Evolutionary conservation across 1,284 basidiomycete genomes (phyloP).

Genomic region (Cystobasidium slooffiae): DNA sequence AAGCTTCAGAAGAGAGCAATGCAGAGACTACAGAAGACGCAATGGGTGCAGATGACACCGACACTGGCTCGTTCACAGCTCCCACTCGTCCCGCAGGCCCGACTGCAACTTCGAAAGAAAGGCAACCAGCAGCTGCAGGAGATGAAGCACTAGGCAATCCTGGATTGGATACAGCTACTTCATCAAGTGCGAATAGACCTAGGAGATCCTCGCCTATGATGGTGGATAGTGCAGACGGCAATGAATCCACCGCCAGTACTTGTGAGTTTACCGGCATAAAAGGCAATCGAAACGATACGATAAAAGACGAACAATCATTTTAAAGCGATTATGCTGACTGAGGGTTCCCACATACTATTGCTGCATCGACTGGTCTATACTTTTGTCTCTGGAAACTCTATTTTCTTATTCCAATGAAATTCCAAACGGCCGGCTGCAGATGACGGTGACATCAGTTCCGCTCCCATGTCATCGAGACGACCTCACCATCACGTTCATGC

Average conservation of each 20-base stretch:
- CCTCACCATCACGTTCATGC: slow-evolving; percentile 35
- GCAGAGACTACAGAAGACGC: slow-evolving; percentile 41
- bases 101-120: neutral
- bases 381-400: too few species aligned
- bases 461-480: slow-evolving; percentile 36
- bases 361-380: too few species aligned
- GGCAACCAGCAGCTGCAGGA: neutral
- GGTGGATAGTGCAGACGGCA: slow-evolving; percentile 33
- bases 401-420: neutral
- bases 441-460: slow-evolving; percentile 44
- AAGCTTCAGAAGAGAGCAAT: slow-evolving; percentile 44
- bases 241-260: slow-evolving; percentile 38
- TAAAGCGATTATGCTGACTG: neutral
- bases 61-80: slow-evolving; percentile 42
- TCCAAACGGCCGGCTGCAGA: neutral
- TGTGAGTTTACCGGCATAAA: slow-evolving; percentile 20
- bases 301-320: neutral
- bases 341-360: too few species aligned
- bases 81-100: slow-evolving; percentile 3
- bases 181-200: slow-evolving; percentile 13
- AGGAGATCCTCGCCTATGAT: slow-evolving; percentile 31
- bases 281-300: neutral
- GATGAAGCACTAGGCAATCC: neutral
- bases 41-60: slow-evolving; percentile 41
- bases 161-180: neutral